A percentile compares a stretch with the other conserved stretches of the same genome.
Evolutionary conservation across 306 rosid genomes (phyloP).

Genomic region (Cyamopsis tetragonoloba): DNA sequence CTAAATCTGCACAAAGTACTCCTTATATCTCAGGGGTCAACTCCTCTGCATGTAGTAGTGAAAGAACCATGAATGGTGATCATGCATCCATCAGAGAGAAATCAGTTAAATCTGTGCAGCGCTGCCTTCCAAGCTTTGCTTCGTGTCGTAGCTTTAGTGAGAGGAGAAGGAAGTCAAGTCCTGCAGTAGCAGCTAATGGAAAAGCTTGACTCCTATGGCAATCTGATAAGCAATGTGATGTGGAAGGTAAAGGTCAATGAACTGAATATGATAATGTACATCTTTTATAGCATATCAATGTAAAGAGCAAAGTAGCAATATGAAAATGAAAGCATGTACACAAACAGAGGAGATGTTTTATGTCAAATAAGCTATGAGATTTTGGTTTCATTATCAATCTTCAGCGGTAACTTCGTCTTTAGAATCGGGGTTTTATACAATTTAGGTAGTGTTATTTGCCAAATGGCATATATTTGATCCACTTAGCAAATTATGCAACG

Average conservation of each 20-base stretch:
- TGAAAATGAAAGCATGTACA: constrained; percentile 30
- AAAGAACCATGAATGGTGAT: constrained; percentile 48
- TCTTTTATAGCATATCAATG: constrained; percentile 28
- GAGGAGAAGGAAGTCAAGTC: constrained; percentile 66
- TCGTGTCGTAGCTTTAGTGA: constrained; percentile 65
- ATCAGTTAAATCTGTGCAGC: constrained; percentile 41
- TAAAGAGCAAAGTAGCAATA: constrained; percentile 31
- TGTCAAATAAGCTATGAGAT: constrained; percentile 20
- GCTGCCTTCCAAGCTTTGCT: constrained; percentile 82
- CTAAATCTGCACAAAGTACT: constrained; percentile 49
- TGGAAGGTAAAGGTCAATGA: constrained; percentile 11
- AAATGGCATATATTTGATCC: not conserved
- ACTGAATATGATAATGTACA: constrained; percentile 31
- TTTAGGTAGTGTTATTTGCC: not conserved
- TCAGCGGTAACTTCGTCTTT: not conserved
- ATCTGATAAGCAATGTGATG: not conserved
- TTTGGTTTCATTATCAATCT: not conserved
- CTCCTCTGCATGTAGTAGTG: constrained; percentile 60
- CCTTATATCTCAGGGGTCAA: constrained; percentile 44
- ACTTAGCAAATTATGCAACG: no score
- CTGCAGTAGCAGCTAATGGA: constrained; percentile 55
- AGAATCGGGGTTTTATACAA: not conserved
- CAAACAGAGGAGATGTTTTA: constrained; percentile 12
- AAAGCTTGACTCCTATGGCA: constrained; percentile 26
- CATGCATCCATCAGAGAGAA: constrained; percentile 28